Conservation (phyloP, 2,329 filamentous ascomycete species). For the Cladosporium sp. region DNA sequence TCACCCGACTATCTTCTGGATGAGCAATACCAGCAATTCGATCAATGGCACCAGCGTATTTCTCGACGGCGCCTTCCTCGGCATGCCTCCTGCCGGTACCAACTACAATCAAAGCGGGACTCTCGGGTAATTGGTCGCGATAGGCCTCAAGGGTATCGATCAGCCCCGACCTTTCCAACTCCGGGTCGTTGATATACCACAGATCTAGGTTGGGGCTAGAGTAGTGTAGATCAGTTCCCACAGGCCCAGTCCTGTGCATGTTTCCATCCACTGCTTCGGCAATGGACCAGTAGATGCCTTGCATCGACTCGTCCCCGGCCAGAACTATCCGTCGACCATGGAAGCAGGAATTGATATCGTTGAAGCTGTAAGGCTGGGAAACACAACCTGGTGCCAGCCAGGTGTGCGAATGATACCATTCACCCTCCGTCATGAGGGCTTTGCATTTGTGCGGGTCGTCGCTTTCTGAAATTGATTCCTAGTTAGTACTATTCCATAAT, state of each 20-base stretch:
- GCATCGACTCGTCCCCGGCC: conserved; percentile 56
- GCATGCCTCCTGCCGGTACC: conserved; percentile 56
- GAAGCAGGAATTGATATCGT: conserved; percentile 54
- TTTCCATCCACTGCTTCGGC: conserved; percentile 45
- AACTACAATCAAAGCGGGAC: conserved; percentile 47
- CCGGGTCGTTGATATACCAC: conserved; percentile 61
- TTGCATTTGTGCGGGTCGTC: conserved; percentile 52
- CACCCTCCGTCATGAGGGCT: conserved; percentile 48
- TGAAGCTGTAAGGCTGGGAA: conserved; percentile 50
- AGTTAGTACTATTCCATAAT: not conserved
- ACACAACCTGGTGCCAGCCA: conserved; percentile 61
- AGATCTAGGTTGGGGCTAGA: conserved; percentile 44
- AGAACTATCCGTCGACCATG: conserved; percentile 52
- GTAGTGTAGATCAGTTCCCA: conserved; percentile 41
- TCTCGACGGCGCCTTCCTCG: conserved; percentile 41
- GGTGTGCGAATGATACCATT: conserved; percentile 47
- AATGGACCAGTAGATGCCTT: conserved; percentile 58
- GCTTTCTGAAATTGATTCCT: not conserved
- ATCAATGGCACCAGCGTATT: conserved; percentile 47
- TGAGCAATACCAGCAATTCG: conserved; percentile 33
- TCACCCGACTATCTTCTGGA: conserved; percentile 10
- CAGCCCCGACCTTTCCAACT: conserved; percentile 49
- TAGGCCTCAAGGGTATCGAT: conserved; percentile 40
- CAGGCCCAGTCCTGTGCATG: conserved; percentile 34
- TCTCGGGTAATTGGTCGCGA: conserved; percentile 20